These are phyloP conservation scores for Plasmodium relictum DNA, from an alignment of 169 alveolate genomes.

Conservation along the genomic window DNA sequence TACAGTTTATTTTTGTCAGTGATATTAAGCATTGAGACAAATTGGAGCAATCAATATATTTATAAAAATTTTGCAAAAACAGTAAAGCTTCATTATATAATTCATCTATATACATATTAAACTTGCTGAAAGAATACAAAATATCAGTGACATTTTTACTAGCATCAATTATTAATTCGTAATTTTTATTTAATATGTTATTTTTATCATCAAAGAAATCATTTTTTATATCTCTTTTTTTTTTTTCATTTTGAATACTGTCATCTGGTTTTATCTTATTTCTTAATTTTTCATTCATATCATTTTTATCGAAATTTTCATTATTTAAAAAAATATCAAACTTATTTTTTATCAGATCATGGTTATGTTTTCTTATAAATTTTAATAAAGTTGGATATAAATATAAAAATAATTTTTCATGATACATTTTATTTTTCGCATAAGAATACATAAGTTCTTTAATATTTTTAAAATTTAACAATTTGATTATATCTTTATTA, in stretches of 20 bases:
- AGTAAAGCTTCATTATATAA: conserved; percentile 60
- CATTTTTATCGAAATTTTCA: too few relatives aligned
- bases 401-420: conserved; percentile 46
- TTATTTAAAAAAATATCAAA: background rate
- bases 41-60: conserved; percentile 36
- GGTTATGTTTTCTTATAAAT: conserved; percentile 30
- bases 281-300: background rate
- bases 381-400: conserved; percentile 16
- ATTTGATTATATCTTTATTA: conserved; percentile 3
- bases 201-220: background rate
- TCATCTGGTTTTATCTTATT: background rate
- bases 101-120: conserved; percentile 66
- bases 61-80: conserved; percentile 45
- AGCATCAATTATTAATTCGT: conserved; percentile 11
- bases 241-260: background rate
- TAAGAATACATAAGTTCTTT: conserved; percentile 25
- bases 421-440: conserved; percentile 54
- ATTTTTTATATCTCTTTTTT: background rate
- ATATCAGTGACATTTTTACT: conserved; percentile 21
- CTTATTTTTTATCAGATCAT: conserved; percentile 15
- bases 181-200: background rate
- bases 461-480: background rate
- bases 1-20: conserved; percentile 39
- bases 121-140: conserved; percentile 50
- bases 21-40: conserved; percentile 63